These are phyloP conservation scores for Globisporangium solare DNA, from an alignment of 352 stramenopile genomes.

Conservation along the genomic window DNA sequence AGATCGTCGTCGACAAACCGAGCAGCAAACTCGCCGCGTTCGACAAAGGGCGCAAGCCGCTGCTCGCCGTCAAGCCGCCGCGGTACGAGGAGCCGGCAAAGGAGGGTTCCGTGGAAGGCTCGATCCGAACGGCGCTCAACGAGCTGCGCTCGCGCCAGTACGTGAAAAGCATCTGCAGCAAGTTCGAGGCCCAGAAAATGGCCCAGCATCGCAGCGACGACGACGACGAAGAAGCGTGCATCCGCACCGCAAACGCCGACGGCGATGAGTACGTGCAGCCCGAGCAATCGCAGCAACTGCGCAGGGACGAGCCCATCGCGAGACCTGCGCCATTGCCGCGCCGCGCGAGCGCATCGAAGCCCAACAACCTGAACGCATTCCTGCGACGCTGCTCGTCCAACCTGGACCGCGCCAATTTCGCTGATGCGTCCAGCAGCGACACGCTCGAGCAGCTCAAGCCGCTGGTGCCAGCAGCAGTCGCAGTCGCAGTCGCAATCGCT, in stretches of 20 bases:
- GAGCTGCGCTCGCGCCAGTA: slow-evolving; percentile 46
- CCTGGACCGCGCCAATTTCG: slow-evolving; percentile 31
- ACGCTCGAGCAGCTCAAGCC: background rate
- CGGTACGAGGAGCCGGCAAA: slow-evolving; percentile 8
- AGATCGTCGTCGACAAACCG: slow-evolving; percentile 43
- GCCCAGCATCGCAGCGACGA: slow-evolving; percentile 14
- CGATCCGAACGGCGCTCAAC: slow-evolving; percentile 39
- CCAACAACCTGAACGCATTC: slow-evolving; percentile 68
- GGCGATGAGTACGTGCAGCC: slow-evolving; percentile 15
- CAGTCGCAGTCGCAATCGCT: background rate
- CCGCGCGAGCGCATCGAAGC: slow-evolving; percentile 21
- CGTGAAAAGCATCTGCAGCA: slow-evolving; percentile 49
- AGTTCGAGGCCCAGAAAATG: slow-evolving; percentile 30
- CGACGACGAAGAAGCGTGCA: slow-evolving; percentile 12
- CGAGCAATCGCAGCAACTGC: slow-evolving; percentile 10
- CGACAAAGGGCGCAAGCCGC: slow-evolving; percentile 11
- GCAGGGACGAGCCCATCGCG: slow-evolving; percentile 3
- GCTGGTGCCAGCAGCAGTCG: background rate
- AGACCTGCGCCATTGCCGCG: slow-evolving; percentile 5
- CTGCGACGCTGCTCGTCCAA: slow-evolving; percentile 62
- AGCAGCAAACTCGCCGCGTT: background rate
- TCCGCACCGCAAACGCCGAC: slow-evolving; percentile 5
- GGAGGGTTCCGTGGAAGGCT: slow-evolving; percentile 28
- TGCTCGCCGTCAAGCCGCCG: slow-evolving; percentile 8
- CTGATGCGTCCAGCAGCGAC: slow-evolving; percentile 6